These are phyloP conservation scores for Globisporangium paroecandrum DNA, from an alignment of 352 stramenopile species.

Conservation along the genomic window DNA sequence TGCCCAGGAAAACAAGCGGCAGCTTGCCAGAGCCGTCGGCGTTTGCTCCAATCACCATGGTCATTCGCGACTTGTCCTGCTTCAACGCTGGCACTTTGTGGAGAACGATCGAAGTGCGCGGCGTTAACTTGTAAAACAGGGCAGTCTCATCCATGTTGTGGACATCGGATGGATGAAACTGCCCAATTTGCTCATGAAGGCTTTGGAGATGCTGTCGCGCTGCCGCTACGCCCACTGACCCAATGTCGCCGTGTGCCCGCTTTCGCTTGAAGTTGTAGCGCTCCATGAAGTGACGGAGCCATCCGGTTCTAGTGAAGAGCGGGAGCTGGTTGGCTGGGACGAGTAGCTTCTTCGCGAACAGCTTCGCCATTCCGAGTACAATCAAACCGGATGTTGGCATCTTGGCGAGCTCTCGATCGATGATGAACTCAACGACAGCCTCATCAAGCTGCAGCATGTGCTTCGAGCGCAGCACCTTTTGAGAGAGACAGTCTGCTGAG, in stretches of 20 bases:
- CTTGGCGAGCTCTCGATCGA: not conserved
- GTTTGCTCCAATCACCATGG: not conserved
- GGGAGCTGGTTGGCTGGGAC: not conserved
- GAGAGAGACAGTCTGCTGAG: not conserved
- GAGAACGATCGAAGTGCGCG: not conserved
- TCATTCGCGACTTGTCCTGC: not conserved
- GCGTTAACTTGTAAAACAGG: not conserved
- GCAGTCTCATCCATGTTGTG: slow-evolving; percentile 1
- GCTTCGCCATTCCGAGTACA: not conserved
- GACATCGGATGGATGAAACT: not conserved
- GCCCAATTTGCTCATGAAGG: not conserved
- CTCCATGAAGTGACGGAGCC: not conserved
- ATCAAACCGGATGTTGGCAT: not conserved
- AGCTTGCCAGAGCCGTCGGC: not conserved
- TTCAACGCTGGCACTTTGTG: not conserved
- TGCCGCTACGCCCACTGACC: not conserved
- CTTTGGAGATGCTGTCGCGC: not conserved
- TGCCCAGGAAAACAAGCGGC: slow-evolving; percentile 5
- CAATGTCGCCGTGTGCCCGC: not conserved
- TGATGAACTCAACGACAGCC: not conserved
- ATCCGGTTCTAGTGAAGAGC: not conserved
- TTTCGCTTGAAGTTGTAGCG: not conserved
- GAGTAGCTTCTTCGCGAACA: not conserved
- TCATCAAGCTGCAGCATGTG: not conserved
- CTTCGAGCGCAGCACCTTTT: not conserved